Evolutionary conservation across 768 basidiomycete species (phyloP), one percentile per base, ranked within the genome.

Genomic region (Pulveroboletus sp.): DNA sequence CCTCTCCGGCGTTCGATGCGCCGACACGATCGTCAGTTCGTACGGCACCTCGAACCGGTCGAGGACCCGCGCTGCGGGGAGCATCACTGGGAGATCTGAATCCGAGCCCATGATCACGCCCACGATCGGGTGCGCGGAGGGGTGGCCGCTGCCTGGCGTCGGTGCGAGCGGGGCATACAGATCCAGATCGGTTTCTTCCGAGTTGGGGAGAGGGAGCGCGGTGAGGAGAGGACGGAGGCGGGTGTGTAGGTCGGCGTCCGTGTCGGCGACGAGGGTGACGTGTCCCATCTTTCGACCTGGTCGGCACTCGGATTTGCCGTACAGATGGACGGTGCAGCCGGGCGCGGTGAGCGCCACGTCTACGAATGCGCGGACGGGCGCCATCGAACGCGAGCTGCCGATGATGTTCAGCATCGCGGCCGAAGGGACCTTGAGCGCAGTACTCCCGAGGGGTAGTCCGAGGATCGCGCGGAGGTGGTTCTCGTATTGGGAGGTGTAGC

Each of bases 91-190:
- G n/a, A 99, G 73, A 66, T 99, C 96, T 13, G 95, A 97, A 69
- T 98, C 95, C 10, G 93, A 95, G 16, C 96, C 96, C 96, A 98
- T 99, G 65, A 99, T 93, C 51, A 99, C 79, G 1, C 89, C 87
- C 0, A 97, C 89, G 11, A 97, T 76, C 6, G 95, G 93, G 43
- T 81, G 73, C 0, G 70, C 64, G 61, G 85, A 78, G 7, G 90
- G 79, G 63, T 78, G 74, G 2, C 80, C 80, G 16, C 75, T 71
- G 2, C 75, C 71, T 1, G 76, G 71, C 3, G 59, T 47, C 2
- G 76, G 73, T 1, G 73, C 59, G 1, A 64, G 57, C 0, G 87
- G 79, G 0, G 81, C 75, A 64, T 81, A 79, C 5, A 72, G 56
- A 31, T 78, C 74, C 17, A 80, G 62, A 49, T 89, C 86, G 8